Evolutionary conservation across 345 rosid genomes (phyloP).

Genomic region (Mallotus nudiflorus): DNA sequence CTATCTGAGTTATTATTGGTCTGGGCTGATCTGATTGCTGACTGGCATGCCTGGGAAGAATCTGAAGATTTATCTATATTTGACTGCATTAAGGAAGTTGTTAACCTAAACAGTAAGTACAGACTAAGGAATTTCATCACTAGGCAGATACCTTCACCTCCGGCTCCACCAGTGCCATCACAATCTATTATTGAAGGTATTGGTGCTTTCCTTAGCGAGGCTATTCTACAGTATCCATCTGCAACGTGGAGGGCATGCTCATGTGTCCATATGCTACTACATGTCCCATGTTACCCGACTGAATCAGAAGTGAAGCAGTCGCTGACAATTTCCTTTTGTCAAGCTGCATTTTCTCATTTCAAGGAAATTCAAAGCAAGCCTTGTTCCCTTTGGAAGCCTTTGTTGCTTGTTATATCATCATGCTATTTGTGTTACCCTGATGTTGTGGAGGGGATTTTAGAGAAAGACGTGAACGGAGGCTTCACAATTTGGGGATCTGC

Average conservation of each 20-base stretch:
- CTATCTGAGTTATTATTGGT: slow-evolving; percentile 54
- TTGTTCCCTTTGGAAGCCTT: slow-evolving; percentile 69
- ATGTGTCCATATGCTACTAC: slow-evolving; percentile 66
- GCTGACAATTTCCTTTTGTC: slow-evolving; percentile 48
- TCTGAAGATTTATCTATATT: slow-evolving; percentile 76
- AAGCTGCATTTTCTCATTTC: slow-evolving; percentile 72
- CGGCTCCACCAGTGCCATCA: slow-evolving; percentile 70
- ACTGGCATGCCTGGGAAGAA: slow-evolving; percentile 92
- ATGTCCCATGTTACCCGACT: slow-evolving; percentile 57
- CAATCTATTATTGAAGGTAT: slow-evolving; percentile 69
- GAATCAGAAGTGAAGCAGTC: slow-evolving; percentile 57
- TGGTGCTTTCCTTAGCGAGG: slow-evolving; percentile 66
- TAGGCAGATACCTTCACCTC: slow-evolving; percentile 56
- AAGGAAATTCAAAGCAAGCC: slow-evolving; percentile 53
- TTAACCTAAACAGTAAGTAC: slow-evolving; percentile 52
- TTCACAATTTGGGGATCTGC: slow-evolving; percentile 69
- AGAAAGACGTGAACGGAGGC: slow-evolving; percentile 57
- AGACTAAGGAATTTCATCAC: slow-evolving; percentile 50
- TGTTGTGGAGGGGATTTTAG: slow-evolving; percentile 50
- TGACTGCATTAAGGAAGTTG: slow-evolving; percentile 76
- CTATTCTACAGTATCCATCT: slow-evolving; percentile 69
- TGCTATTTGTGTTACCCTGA: slow-evolving; percentile 67
- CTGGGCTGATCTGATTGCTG: slow-evolving; percentile 80
- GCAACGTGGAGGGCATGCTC: slow-evolving; percentile 81
- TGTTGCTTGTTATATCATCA: slow-evolving; percentile 73